phyloP scores from a whole-genome alignment of 2,329 filamentous ascomycete genomes.

The Aureobasidium sp. region DNA sequence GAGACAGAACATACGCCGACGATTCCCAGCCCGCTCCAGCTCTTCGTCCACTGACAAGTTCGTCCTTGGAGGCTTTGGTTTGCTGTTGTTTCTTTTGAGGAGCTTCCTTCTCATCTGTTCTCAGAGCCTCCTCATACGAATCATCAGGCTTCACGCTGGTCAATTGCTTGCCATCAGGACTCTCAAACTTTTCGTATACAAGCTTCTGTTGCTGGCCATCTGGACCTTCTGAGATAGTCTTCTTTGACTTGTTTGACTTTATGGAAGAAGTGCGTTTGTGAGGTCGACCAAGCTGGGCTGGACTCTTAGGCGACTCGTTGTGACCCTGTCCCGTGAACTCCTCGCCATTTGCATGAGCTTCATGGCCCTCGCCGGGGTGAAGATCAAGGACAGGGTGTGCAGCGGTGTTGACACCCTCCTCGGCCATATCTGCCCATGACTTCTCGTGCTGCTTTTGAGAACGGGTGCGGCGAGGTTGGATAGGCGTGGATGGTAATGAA shows the following conservation, averaged over 20 bases:
- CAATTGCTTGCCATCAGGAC: constrained; percentile 40
- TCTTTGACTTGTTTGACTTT: constrained; percentile 10
- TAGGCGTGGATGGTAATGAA: constrained; percentile 19
- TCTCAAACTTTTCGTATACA: constrained; percentile 39
- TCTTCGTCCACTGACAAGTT: constrained; percentile 46
- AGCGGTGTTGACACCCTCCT: constrained; percentile 14
- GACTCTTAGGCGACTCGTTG: constrained; percentile 25
- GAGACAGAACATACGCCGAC: constrained; percentile 33
- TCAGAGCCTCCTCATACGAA: constrained; percentile 31
- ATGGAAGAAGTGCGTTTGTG: constrained; percentile 26
- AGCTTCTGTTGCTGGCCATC: constrained; percentile 23
- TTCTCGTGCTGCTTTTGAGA: constrained; percentile 22
- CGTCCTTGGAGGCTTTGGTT: constrained; percentile 24
- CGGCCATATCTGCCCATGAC: constrained; percentile 33
- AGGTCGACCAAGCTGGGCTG: constrained; percentile 20
- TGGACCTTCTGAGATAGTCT: constrained; percentile 18
- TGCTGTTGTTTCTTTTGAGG: constrained; percentile 21
- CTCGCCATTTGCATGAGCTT: constrained; percentile 20
- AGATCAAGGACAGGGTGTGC: constrained; percentile 13
- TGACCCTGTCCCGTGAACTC: constrained; percentile 22
- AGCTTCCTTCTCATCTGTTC: constrained; percentile 25
- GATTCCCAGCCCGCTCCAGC: constrained; percentile 49
- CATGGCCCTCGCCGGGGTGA: constrained; percentile 18
- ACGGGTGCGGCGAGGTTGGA: constrained; percentile 7
- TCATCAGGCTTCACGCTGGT: constrained; percentile 38